These are phyloP conservation scores for Pistacia atlantica DNA, from an alignment of 345 rosid genomes.

Conservation along the genomic window DNA sequence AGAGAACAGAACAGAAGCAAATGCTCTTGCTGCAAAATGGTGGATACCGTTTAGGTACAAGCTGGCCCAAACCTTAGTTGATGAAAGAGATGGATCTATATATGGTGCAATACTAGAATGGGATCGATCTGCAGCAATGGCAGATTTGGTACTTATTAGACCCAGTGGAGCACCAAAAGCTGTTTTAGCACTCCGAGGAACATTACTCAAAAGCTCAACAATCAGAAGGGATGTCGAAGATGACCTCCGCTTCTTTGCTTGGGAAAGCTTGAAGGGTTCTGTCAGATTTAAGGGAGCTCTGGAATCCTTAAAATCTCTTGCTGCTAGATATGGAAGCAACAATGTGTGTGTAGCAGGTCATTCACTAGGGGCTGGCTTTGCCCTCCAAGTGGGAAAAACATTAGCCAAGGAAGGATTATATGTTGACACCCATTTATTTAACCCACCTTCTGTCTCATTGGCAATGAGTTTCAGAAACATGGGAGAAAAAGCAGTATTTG, in stretches of 20 bases:
- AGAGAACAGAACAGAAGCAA: constrained; percentile 63
- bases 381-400: constrained; percentile 93
- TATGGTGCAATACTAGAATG: constrained; percentile 92
- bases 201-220: constrained; percentile 78
- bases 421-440: constrained; percentile 91
- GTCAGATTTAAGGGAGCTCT: constrained; percentile 75
- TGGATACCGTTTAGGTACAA: constrained; percentile 94
- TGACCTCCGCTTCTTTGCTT: constrained; percentile 92
- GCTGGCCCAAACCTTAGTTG: constrained; percentile 63
- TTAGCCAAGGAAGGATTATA: constrained; percentile 79
- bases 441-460: constrained; percentile 86
- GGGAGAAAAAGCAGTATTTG: constrained; percentile 75
- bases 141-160: constrained; percentile 75
- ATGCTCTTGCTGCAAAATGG: constrained; percentile 91
- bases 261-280: constrained; percentile 96
- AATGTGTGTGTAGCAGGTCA: constrained; percentile 88
- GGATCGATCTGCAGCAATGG: constrained; percentile 84
- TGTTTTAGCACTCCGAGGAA: constrained; percentile 79
- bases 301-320: constrained; percentile 61
- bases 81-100: constrained; percentile 82
- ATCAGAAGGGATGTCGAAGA: constrained; percentile 84
- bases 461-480: constrained; percentile 93
- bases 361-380: constrained; percentile 95
- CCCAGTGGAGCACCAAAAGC: constrained; percentile 95
- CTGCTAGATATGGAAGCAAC: constrained; percentile 73